Evolutionary conservation across 2,329 filamentous ascomycete genomes (phyloP).

Genomic region (Cercospora citrullina): DNA sequence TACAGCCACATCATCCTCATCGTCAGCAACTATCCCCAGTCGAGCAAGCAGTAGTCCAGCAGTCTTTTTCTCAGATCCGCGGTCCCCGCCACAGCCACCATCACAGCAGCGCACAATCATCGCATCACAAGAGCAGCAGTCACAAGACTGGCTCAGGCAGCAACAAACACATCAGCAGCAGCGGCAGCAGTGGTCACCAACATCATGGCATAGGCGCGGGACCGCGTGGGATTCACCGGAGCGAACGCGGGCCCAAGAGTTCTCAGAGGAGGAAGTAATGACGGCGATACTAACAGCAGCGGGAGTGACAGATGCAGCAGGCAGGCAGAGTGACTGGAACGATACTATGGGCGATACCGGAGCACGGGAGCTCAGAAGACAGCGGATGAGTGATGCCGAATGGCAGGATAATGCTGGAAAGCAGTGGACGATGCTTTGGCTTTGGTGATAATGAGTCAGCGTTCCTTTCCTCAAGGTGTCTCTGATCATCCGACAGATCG

Average conservation of each 20-base stretch:
- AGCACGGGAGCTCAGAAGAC: no score
- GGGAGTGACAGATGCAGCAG: background rate
- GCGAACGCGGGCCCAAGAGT: conserved; percentile 21
- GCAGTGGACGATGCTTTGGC: conserved; percentile 25
- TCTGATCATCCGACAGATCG: background rate
- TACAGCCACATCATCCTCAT: conserved; percentile 23
- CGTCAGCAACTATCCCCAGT: conserved; percentile 18
- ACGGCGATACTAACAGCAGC: background rate
- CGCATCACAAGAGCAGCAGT: conserved; percentile 14
- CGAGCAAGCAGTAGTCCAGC: conserved; percentile 19
- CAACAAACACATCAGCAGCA: conserved; percentile 10
- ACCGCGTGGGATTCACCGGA: conserved; percentile 26
- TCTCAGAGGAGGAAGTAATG: conserved; percentile 28
- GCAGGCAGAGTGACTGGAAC: background rate
- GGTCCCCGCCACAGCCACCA: conserved; percentile 28
- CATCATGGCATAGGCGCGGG: conserved; percentile 22
- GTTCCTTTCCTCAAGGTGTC: background rate
- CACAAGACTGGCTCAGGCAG: conserved; percentile 10
- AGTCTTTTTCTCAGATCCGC: conserved; percentile 33
- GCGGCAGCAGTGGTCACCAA: conserved; percentile 8
- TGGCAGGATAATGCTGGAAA: conserved; percentile 25
- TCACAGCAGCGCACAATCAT: conserved; percentile 11
- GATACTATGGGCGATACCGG: background rate
- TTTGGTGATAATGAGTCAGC: conserved; percentile 17
- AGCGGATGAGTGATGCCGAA: background rate